Conservation (phyloP, 192 early-diverging fungal species). For the Lobosporangium transversale region DNA sequence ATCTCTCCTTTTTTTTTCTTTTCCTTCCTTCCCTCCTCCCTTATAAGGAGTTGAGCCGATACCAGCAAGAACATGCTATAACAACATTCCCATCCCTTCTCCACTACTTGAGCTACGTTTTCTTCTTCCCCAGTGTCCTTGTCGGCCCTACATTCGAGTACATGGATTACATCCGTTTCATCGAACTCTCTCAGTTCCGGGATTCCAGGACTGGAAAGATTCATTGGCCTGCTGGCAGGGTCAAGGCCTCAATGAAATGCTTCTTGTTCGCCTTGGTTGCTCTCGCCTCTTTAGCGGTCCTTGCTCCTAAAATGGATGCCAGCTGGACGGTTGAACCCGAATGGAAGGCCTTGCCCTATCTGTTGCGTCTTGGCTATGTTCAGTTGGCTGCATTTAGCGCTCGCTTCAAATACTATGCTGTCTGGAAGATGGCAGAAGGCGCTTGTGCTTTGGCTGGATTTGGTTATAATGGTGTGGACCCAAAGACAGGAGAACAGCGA, state of each 20-base stretch:
- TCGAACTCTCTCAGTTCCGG: constrained; percentile 46
- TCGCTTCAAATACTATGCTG: constrained; percentile 87
- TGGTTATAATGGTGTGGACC: constrained; percentile 78
- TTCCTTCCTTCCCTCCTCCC: neutral
- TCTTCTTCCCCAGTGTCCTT: constrained; percentile 89
- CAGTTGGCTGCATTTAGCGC: constrained; percentile 68
- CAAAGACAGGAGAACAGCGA: constrained; percentile 59
- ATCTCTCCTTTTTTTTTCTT: neutral
- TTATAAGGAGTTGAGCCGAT: constrained; percentile 64
- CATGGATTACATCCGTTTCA: constrained; percentile 66
- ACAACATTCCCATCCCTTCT: constrained; percentile 69
- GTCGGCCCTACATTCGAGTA: constrained; percentile 89
- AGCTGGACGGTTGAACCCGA: constrained; percentile 39
- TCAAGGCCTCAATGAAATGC: constrained; percentile 32
- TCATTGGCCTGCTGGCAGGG: constrained; percentile 43
- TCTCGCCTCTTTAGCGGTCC: constrained; percentile 41
- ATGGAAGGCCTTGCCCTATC: constrained; percentile 38
- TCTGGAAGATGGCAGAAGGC: constrained; percentile 92
- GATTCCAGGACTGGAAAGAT: constrained; percentile 46
- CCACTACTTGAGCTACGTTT: constrained; percentile 87
- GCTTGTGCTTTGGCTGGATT: constrained; percentile 85
- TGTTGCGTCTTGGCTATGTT: constrained; percentile 65
- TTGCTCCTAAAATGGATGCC: constrained; percentile 49
- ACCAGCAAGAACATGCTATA: constrained; percentile 75
- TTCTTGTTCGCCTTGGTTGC: constrained; percentile 49